Evolutionary conservation across 169 alveolate genomes (phyloP).

Genomic region (Plasmodium gaboni): DNA sequence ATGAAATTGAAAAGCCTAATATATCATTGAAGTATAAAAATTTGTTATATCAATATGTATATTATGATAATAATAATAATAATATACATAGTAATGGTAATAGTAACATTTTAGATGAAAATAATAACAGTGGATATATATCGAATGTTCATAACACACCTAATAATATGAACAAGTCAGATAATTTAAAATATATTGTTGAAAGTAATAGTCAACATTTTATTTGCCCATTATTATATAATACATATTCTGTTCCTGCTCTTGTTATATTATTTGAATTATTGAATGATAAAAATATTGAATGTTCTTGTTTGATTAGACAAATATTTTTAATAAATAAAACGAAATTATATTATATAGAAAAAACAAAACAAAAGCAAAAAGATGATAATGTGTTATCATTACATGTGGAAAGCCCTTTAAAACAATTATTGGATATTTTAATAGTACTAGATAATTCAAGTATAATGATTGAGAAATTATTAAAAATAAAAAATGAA

Average conservation of each 20-base stretch:
- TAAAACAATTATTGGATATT: conserved; percentile 59
- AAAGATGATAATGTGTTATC: background rate
- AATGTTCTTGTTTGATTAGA: conserved; percentile 25
- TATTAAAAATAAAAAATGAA: conserved; percentile 54
- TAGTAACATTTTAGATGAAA: background rate
- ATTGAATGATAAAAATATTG: conserved; percentile 45
- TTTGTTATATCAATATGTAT: conserved; percentile 56
- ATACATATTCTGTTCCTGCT: conserved; percentile 64
- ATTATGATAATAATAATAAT: conserved; percentile 13
- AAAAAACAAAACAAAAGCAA: conserved; percentile 8
- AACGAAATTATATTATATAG: conserved; percentile 49
- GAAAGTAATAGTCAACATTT: conserved; percentile 61
- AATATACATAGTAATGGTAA: no score
- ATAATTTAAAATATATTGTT: conserved; percentile 6
- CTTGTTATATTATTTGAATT: conserved; percentile 32
- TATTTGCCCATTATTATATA: conserved; percentile 53
- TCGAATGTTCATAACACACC: no score
- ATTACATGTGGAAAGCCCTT: conserved; percentile 29
- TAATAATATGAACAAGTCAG: no score
- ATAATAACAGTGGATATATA: background rate
- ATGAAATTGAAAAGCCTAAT: conserved; percentile 49
- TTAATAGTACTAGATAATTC: conserved; percentile 26
- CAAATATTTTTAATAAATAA: conserved; percentile 58
- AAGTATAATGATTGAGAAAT: conserved; percentile 64
- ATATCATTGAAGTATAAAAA: conserved; percentile 30